These are phyloP conservation scores for Epichloe brachyelytri DNA, from an alignment of 2,329 filamentous ascomycete genomes.

Conservation along the genomic window DNA sequence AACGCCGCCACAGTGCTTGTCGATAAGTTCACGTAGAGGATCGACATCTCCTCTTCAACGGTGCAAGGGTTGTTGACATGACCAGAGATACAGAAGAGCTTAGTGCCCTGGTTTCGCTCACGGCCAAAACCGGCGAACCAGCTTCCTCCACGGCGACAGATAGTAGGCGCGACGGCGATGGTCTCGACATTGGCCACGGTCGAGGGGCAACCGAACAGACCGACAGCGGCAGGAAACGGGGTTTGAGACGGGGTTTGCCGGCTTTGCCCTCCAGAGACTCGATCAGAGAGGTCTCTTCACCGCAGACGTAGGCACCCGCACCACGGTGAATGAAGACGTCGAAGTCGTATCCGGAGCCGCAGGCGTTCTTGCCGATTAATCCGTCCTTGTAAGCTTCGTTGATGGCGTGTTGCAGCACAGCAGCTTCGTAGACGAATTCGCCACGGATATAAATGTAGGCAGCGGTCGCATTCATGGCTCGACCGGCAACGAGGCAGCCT, in stretches of 20 bases:
- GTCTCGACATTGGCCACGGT: constrained; percentile 99
- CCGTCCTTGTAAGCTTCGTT: constrained; percentile 95
- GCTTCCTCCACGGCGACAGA: constrained; percentile 77
- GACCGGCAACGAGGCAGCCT: constrained; percentile 87
- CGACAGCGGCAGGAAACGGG: constrained; percentile 96
- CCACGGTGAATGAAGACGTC: constrained; percentile 95
- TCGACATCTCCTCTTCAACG: constrained; percentile 99
- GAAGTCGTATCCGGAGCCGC: constrained; percentile 92
- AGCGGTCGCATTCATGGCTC: constrained; percentile 97
- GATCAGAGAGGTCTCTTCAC: constrained; percentile 95
- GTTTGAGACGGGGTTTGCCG: constrained; percentile 96
- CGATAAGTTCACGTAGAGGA: constrained; percentile 89
- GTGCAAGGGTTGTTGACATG: constrained; percentile 98
- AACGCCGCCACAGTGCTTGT: constrained; percentile 96
- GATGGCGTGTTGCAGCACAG: constrained; percentile 85
- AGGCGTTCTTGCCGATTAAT: constrained; percentile 95
- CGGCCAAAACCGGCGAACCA: constrained; percentile 95
- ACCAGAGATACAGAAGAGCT: constrained; percentile 96
- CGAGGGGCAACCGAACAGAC: constrained; percentile 94
- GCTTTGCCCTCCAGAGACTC: constrained; percentile 98
- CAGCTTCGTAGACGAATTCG: constrained; percentile 94
- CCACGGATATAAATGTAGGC: constrained; percentile 99
- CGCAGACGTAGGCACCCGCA: constrained; percentile 94
- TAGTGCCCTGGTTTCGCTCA: constrained; percentile 92
- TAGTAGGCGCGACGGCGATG: constrained; percentile 86